Base-by-base conservation (phyloP, 257 asterid species). In the Solanum chaucha region DNA sequence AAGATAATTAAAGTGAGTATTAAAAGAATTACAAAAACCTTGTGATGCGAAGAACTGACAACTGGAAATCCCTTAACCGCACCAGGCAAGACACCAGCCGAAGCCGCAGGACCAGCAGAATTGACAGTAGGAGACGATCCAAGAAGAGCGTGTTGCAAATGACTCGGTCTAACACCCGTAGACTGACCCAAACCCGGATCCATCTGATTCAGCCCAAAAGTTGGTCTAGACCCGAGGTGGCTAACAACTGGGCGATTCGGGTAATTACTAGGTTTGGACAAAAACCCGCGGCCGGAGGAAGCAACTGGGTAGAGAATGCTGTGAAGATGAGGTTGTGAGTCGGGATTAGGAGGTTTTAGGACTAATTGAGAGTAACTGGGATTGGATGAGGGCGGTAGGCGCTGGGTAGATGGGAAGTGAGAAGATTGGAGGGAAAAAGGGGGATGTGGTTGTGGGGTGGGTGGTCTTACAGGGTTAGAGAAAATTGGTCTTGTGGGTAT, bases 261-360 rank as follows among this genome's bases (percentile, higher is more conserved):
- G 67, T 48, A 89, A 87, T 77, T 88, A 65, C 61, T 71, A 34
- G 87, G 96, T 83, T 92, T 88, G n/a, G 92, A 48, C 75, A 94
- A 86, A 80, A 88, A 90, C 2, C 97, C 97, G 2, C 95, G 94
- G 19, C 97, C 97, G 30, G 96, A 91, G 32, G 94, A 91, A 72
- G 95, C 93, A 9, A 94, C 91, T 0, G 97, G 97, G 86, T 96
- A 93, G 61, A 92, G 94, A 90, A 93, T 82, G 78, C 87, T 84
- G 59, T 89, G 90, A n/a, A 88, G 88, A 24, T 86, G 89, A 30
- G 89, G 89, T 38, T 89, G 92, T 22, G 91, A 89, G 67, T 64
- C 86, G 61, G 51, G 64, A 61, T 17, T 48, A 78, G 84, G 55
- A 14, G 80, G 86, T 13, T 58, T 68, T 5, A 94, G 94, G 4